Percentiles rank a stretch among this genome's conserved stretches.
Conservation (phyloP, 73 alveolate species). For the Paraurostyla sp. region DNA sequence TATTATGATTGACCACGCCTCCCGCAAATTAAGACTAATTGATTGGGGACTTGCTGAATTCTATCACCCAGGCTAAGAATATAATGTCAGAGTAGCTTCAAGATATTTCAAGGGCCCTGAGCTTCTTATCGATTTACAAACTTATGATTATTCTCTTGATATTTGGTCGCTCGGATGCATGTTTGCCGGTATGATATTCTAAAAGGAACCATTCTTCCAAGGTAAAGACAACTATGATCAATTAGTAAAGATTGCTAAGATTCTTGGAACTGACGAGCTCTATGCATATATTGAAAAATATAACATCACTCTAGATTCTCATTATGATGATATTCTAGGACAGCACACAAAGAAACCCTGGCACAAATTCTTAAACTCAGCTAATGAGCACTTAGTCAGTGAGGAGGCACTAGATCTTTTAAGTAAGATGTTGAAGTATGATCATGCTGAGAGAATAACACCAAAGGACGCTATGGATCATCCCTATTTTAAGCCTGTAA, state of each 20-base stretch:
- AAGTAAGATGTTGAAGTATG: constrained; percentile 85
- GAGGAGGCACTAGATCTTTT: constrained; percentile 91
- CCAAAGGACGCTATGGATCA: constrained; percentile 83
- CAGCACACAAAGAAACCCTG: constrained; percentile 84
- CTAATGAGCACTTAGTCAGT: constrained; percentile 82
- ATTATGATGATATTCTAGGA: constrained; percentile 80
- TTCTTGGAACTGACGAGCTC: constrained; percentile 86
- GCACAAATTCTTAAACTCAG: constrained; percentile 81
- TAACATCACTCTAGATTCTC: constrained; percentile 76
- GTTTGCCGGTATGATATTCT: constrained; percentile 93
- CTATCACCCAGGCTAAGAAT: constrained; percentile 95
- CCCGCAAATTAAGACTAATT: constrained; percentile 89
- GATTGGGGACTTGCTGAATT: constrained; percentile 99
- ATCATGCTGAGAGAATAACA: constrained; percentile 84
- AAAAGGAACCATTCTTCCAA: constrained; percentile 90
- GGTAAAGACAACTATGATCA: constrained; percentile 89
- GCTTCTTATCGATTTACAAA: constrained; percentile 88
- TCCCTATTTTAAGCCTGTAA: constrained; percentile 73
- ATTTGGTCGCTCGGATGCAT: constrained; percentile 95
- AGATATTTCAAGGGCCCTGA: constrained; percentile 98
- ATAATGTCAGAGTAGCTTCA: constrained; percentile 97
- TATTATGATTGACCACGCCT: constrained; percentile 95
- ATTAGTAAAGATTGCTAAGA: constrained; percentile 88
- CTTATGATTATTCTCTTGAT: constrained; percentile 92
- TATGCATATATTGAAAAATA: constrained; percentile 80